phyloP scores from a whole-genome alignment of 2,329 filamentous ascomycete species.

The Helotiales sp. region DNA sequence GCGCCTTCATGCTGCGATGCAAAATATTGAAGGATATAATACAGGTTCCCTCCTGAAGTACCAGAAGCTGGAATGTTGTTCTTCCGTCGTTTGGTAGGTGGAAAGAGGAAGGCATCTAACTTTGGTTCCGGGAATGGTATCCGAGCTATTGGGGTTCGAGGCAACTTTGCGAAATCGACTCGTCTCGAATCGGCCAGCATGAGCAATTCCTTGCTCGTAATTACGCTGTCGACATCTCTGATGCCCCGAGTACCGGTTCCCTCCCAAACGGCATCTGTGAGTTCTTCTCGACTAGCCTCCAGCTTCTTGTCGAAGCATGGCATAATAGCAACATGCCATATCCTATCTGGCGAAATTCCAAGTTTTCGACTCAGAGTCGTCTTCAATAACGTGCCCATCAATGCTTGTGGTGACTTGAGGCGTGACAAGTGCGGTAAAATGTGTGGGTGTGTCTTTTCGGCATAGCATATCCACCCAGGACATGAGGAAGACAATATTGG shows the following conservation, averaged over 20 bases:
- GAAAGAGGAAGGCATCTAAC: constrained; percentile 77
- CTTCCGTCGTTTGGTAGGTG: constrained; percentile 50
- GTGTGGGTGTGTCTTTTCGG: constrained; percentile 96
- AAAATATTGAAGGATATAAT: constrained; percentile 80
- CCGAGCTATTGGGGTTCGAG: constrained; percentile 59
- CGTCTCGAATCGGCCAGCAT: constrained; percentile 83
- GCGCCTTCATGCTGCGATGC: constrained; percentile 74
- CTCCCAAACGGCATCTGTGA: constrained; percentile 81
- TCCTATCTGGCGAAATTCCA: constrained; percentile 74
- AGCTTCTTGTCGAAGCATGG: constrained; percentile 99
- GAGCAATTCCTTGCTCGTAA: constrained; percentile 92
- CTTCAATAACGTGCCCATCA: constrained; percentile 90
- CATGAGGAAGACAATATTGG: constrained; percentile 88
- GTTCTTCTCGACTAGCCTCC: constrained; percentile 89
- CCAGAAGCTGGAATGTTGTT: constrained; percentile 63
- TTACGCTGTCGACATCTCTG: constrained; percentile 95
- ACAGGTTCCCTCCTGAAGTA: constrained; percentile 85
- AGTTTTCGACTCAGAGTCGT: constrained; percentile 77
- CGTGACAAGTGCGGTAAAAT: constrained; percentile 88
- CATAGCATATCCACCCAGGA: constrained; percentile 98
- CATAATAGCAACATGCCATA: constrained; percentile 97
- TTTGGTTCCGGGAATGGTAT: constrained; percentile 73
- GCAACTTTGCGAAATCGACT: constrained; percentile 75
- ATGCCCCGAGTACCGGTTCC: constrained; percentile 60
- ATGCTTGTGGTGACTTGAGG: constrained; percentile 91